Conservation (phyloP, 306 rosid genomes). For the Oxytropis ochrocephala region DNA sequence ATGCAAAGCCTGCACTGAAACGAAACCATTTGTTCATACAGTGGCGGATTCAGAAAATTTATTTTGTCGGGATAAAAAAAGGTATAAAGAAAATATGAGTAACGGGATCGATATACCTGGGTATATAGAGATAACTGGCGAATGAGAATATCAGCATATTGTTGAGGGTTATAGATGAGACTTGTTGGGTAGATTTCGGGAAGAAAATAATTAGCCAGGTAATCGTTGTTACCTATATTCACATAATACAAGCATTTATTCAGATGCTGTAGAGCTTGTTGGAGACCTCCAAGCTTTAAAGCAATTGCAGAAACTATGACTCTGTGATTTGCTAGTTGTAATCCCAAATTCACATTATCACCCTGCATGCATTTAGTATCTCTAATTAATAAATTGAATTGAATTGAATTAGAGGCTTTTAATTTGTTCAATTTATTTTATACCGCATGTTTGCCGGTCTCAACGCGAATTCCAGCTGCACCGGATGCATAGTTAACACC, state of each 20-base stretch:
- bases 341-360: not conserved
- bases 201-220: slow-evolving; percentile 40
- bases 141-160: slow-evolving; percentile 30
- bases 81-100: no score
- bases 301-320: not conserved
- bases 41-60: no score
- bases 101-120: slow-evolving; percentile 33
- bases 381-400: not conserved
- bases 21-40: no score
- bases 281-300: not conserved
- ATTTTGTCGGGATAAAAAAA: no score
- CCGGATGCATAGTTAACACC: slow-evolving; percentile 33
- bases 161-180: not conserved
- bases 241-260: slow-evolving; percentile 40
- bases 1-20: slow-evolving; percentile 21
- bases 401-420: not conserved
- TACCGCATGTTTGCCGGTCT: not conserved
- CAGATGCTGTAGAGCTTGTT: not conserved
- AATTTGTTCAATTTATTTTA: not conserved
- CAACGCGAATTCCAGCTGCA: slow-evolving; percentile 7
- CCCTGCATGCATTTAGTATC: slow-evolving; percentile 34
- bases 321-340: slow-evolving; percentile 27
- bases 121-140: not conserved
- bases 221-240: slow-evolving; percentile 46
- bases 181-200: slow-evolving; percentile 27